phyloP scores from a whole-genome alignment of 2,329 filamentous ascomycete genomes.

The Claviceps purpurea region DNA sequence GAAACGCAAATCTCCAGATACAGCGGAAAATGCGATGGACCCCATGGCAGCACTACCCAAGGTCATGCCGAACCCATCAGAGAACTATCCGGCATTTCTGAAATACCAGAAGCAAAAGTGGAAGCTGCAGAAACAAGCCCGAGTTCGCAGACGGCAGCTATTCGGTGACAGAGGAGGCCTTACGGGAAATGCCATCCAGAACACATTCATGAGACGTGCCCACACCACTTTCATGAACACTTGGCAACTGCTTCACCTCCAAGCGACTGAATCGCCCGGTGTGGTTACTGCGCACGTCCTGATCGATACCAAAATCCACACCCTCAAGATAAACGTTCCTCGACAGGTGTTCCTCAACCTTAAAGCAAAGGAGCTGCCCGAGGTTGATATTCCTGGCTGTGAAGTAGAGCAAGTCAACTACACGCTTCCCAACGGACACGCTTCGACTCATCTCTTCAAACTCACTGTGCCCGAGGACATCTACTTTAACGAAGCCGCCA shows the following conservation, averaged over 20 bases:
- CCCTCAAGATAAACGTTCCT: slow-evolving; percentile 76
- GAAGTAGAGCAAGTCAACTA: slow-evolving; percentile 87
- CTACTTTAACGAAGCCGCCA: slow-evolving; percentile 74
- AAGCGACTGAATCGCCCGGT: slow-evolving; percentile 69
- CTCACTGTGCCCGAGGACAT: slow-evolving; percentile 78
- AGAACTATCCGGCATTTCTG: slow-evolving; percentile 80
- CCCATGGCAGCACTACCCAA: slow-evolving; percentile 73
- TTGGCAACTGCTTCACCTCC: slow-evolving; percentile 88
- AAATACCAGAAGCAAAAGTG: slow-evolving; percentile 97
- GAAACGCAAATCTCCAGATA: slow-evolving; percentile 64
- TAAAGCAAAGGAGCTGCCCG: slow-evolving; percentile 73
- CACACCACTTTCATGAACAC: slow-evolving; percentile 81
- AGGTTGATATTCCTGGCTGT: slow-evolving; percentile 76
- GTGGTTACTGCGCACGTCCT: slow-evolving; percentile 80
- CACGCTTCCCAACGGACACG: slow-evolving; percentile 87
- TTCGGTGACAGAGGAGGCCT: slow-evolving; percentile 68
- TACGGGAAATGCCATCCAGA: slow-evolving; percentile 41
- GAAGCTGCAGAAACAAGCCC: slow-evolving; percentile 91
- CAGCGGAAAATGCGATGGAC: slow-evolving; percentile 50
- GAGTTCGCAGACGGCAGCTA: slow-evolving; percentile 71
- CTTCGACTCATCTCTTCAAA: slow-evolving; percentile 88
- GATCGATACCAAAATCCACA: slow-evolving; percentile 85
- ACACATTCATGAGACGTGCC: slow-evolving; percentile 79
- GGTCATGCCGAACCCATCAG: slow-evolving; percentile 69
- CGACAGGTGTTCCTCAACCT: slow-evolving; percentile 86